phyloP scores from a whole-genome alignment of 2,329 filamentous ascomycete genomes.

The Claviceps paspali region DNA sequence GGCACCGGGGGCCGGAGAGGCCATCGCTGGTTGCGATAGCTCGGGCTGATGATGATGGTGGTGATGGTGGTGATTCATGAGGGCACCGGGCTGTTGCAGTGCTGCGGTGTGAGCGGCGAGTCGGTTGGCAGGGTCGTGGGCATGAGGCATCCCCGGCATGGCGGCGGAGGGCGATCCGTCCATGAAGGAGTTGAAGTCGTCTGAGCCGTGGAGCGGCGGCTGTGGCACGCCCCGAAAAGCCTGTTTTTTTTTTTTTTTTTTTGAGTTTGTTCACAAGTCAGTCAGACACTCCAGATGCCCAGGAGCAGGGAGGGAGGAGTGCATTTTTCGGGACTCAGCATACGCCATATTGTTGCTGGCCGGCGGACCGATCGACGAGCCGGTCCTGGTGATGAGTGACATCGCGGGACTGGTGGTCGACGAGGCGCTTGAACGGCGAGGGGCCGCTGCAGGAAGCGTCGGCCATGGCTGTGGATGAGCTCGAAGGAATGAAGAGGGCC shows the following conservation, averaged over 20 bases:
- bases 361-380: constrained; percentile 16
- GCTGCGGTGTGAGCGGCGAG: constrained; percentile 20
- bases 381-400: constrained; percentile 26
- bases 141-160: constrained; percentile 16
- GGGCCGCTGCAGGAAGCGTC: constrained; percentile 27
- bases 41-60: constrained; percentile 4
- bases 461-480: constrained; percentile 16
- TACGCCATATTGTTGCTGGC: constrained; percentile 17
- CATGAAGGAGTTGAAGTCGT: constrained; percentile 22
- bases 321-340: constrained; percentile 6
- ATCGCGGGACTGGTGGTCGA: constrained; percentile 27
- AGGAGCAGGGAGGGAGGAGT: too few species aligned
- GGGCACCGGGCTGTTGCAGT: constrained; percentile 7
- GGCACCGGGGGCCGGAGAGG: constrained; percentile 11
- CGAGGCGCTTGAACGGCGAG: constrained; percentile 27
- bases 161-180: constrained; percentile 12
- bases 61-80: background rate
- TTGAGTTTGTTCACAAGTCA: too few species aligned
- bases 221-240: constrained; percentile 17
- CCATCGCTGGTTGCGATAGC: constrained; percentile 11
- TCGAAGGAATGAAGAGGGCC: background rate
- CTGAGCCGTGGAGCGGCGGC: constrained; percentile 15
- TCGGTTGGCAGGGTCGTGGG: constrained; percentile 20
- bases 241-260: constrained; percentile 11
- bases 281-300: too few species aligned